A percentile compares a stretch with the other conserved stretches of the same genome.
Evolutionary conservation across 805 yeast genomes (phyloP).

Genomic region (Pichia insulana): DNA sequence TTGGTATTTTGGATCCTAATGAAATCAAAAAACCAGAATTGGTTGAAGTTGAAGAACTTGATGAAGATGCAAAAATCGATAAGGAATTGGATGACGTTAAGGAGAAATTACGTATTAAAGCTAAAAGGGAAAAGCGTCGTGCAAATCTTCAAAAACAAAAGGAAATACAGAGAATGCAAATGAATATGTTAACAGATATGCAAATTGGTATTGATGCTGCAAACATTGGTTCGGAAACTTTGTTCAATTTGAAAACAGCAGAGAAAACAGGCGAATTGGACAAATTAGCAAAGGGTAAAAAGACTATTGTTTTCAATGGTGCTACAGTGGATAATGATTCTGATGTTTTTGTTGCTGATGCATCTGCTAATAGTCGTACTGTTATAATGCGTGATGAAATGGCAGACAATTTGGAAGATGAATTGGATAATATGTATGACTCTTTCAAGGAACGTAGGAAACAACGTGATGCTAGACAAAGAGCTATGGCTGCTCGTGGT

Average conservation of each 20-base stretch:
- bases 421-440: conserved; percentile 75
- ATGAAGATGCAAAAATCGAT: conserved; percentile 86
- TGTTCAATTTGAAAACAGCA: conserved; percentile 79
- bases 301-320: conserved; percentile 50
- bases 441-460: conserved; percentile 57
- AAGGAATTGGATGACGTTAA: conserved; percentile 70
- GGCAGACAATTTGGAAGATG: conserved; percentile 64
- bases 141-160: conserved; percentile 78
- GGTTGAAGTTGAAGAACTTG: conserved; percentile 61
- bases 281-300: conserved; percentile 69
- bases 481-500: conserved; percentile 66
- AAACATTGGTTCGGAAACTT: conserved; percentile 62
- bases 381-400: conserved; percentile 36
- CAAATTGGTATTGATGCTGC: conserved; percentile 94
- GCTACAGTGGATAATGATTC: conserved; percentile 42
- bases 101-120: conserved; percentile 58
- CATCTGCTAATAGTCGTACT: conserved; percentile 7
- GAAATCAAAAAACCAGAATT: conserved; percentile 40
- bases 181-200: conserved; percentile 90
- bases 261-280: conserved; percentile 77
- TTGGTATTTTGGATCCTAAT: conserved; percentile 57
- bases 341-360: conserved; percentile 24
- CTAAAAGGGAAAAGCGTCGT: conserved; percentile 74
- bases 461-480: conserved; percentile 59
- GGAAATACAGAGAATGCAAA: conserved; percentile 84